phyloP scores from a whole-genome alignment of 1,284 basidiomycete species.

The Tilletia caries region DNA sequence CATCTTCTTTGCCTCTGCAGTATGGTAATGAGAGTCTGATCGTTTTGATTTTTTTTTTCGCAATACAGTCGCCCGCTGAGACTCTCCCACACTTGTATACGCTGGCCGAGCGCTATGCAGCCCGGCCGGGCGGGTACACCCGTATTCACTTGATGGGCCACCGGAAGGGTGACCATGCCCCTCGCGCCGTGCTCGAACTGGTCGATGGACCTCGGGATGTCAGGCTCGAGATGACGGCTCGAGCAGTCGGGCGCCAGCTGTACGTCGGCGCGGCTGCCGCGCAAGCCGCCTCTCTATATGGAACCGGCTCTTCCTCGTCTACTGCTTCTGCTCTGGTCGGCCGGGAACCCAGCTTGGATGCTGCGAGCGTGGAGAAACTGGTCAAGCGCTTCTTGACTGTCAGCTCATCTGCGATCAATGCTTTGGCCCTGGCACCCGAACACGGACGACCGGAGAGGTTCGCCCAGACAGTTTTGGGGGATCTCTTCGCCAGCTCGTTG shows the following conservation, averaged over 20 bases:
- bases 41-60: neutral
- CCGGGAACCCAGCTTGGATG: constrained; percentile 2
- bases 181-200: constrained; percentile 83
- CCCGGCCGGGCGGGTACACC: constrained; percentile 89
- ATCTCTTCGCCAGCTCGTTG: constrained; percentile 30
- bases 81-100: constrained; percentile 74
- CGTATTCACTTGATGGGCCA: constrained; percentile 85
- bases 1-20: neutral
- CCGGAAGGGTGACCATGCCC: constrained; percentile 87
- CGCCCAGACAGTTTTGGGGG: constrained; percentile 19
- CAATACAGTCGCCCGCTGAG: constrained; percentile 42
- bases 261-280: constrained; percentile 6
- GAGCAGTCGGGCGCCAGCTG: constrained; percentile 34
- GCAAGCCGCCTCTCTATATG: neutral
- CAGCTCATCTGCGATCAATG: neutral
- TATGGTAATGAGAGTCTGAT: neutral
- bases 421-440: neutral
- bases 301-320: neutral
- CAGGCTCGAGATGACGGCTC: constrained; percentile 56
- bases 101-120: constrained; percentile 75
- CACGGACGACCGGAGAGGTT: neutral
- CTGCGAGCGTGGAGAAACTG: neutral
- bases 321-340: neutral
- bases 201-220: constrained; percentile 91
- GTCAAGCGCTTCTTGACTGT: constrained; percentile 1